Conservation (phyloP, 2,329 filamentous ascomycete species). For the Fusarium nematophilum region DNA sequence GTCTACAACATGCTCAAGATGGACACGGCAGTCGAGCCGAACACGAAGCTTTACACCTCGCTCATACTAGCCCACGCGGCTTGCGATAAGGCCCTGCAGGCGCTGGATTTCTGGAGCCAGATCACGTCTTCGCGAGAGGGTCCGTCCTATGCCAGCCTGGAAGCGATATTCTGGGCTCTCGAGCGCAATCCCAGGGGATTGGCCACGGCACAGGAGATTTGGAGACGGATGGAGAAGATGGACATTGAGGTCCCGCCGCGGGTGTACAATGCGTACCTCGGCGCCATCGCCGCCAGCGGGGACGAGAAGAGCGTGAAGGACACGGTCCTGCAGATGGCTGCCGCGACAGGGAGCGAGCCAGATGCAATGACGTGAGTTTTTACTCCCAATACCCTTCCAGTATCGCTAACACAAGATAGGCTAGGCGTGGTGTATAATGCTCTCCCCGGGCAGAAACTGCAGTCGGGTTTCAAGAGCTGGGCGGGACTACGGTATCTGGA, state of each 20-base stretch:
- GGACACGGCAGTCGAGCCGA: constrained; percentile 81
- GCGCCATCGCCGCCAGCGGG: constrained; percentile 79
- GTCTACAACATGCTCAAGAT: constrained; percentile 96
- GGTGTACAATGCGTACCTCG: constrained; percentile 82
- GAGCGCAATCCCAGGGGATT: constrained; percentile 70
- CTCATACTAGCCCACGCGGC: constrained; percentile 87
- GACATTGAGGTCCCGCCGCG: constrained; percentile 80
- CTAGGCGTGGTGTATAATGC: constrained; percentile 82
- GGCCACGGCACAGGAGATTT: constrained; percentile 73
- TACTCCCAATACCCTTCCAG: background rate
- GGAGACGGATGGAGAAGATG: constrained; percentile 76
- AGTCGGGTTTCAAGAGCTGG: constrained; percentile 80
- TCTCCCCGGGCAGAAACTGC: constrained; percentile 72
- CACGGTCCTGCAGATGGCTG: constrained; percentile 74
- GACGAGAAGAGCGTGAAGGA: constrained; percentile 74
- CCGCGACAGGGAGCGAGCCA: constrained; percentile 73
- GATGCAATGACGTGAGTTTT: constrained; percentile 76
- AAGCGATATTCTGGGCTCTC: constrained; percentile 83
- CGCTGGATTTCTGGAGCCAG: constrained; percentile 84
- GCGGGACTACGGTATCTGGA: constrained; percentile 74
- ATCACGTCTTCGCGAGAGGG: constrained; percentile 88
- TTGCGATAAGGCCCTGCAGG: constrained; percentile 72
- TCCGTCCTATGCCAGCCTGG: constrained; percentile 82
- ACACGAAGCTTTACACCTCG: constrained; percentile 82
- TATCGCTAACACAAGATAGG: constrained; percentile 55